Conservation (phyloP, 2,329 filamentous ascomycete species). For the Pestalotiopsis sp. region DNA sequence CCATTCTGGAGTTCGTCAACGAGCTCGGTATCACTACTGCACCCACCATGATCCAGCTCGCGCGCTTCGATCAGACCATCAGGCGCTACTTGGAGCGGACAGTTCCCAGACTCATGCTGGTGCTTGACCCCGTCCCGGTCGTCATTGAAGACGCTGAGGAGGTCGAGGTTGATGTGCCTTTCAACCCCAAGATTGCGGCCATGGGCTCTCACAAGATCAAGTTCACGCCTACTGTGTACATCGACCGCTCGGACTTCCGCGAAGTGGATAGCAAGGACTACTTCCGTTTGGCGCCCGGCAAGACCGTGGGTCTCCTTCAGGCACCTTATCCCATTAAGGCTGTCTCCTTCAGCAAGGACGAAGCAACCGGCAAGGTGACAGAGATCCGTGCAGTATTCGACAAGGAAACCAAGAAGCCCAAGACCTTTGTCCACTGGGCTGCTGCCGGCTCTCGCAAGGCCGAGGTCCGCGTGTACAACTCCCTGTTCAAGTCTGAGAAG, state of each 20-base stretch:
- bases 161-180: conserved; percentile 72
- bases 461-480: conserved; percentile 78
- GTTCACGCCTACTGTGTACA: conserved; percentile 81
- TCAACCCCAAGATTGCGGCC: conserved; percentile 77
- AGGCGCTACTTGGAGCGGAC: conserved; percentile 85
- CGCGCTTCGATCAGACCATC: conserved; percentile 83
- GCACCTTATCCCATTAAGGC: conserved; percentile 71
- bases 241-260: conserved; percentile 79
- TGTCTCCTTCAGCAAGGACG: conserved; percentile 68
- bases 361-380: conserved; percentile 61
- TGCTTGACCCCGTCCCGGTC: conserved; percentile 83
- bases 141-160: conserved; percentile 79
- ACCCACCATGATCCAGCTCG: conserved; percentile 76
- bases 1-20: conserved; percentile 86
- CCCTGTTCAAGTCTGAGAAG: conserved; percentile 85
- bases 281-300: conserved; percentile 76
- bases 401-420: conserved; percentile 72
- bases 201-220: conserved; percentile 63
- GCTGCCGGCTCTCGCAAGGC: conserved; percentile 68
- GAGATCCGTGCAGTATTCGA: conserved; percentile 70
- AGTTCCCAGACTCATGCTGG: conserved; percentile 85
- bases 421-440: conserved; percentile 92
- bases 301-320: conserved; percentile 74
- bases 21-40: conserved; percentile 89
- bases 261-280: conserved; percentile 73